A percentile compares a stretch with the other conserved stretches of the same genome.
These are phyloP conservation scores for Trametes cubensis DNA, from an alignment of 768 basidiomycete genomes.

Conservation along the genomic window DNA sequence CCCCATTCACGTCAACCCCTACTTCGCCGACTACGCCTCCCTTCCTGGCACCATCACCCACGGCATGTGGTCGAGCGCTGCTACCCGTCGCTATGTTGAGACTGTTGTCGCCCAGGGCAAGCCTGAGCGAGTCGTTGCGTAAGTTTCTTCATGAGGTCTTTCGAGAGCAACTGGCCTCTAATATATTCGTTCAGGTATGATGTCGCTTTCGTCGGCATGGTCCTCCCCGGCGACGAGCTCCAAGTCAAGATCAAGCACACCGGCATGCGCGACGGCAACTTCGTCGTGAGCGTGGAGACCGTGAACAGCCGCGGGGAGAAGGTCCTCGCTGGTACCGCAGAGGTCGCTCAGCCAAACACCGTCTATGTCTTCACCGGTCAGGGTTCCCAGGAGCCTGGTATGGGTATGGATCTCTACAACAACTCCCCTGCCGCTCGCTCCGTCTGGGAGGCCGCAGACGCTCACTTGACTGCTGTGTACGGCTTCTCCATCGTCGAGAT, in stretches of 20 bases:
- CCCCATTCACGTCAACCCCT: constrained; percentile 98
- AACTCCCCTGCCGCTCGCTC: constrained; percentile 90
- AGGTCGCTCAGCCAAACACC: constrained; percentile 89
- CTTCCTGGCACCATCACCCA: constrained; percentile 98
- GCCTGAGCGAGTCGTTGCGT: constrained; percentile 89
- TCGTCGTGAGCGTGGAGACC: constrained; percentile 88
- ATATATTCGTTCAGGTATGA: constrained; percentile 62
- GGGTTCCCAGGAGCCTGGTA: constrained; percentile 95
- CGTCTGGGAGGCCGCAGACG: constrained; percentile 96
- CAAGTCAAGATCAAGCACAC: constrained; percentile 85
- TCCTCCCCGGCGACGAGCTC: constrained; percentile 87
- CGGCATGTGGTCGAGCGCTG: constrained; percentile 96
- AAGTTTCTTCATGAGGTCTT: constrained; percentile 38
- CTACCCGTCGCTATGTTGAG: constrained; percentile 90
- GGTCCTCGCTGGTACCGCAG: constrained; percentile 89
- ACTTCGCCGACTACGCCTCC: constrained; percentile 92
- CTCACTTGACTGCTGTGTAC: constrained; percentile 90
- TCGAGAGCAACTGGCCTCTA: not conserved
- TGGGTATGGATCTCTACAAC: constrained; percentile 99
- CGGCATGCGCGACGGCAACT: constrained; percentile 91
- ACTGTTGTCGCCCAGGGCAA: constrained; percentile 91
- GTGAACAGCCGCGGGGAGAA: constrained; percentile 85
- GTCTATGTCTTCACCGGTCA: constrained; percentile 99
- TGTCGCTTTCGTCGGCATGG: constrained; percentile 97
- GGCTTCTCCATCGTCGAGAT: constrained; percentile 99